phyloP scores from a whole-genome alignment of 306 rosid species.

The Abrus precatorius region DNA sequence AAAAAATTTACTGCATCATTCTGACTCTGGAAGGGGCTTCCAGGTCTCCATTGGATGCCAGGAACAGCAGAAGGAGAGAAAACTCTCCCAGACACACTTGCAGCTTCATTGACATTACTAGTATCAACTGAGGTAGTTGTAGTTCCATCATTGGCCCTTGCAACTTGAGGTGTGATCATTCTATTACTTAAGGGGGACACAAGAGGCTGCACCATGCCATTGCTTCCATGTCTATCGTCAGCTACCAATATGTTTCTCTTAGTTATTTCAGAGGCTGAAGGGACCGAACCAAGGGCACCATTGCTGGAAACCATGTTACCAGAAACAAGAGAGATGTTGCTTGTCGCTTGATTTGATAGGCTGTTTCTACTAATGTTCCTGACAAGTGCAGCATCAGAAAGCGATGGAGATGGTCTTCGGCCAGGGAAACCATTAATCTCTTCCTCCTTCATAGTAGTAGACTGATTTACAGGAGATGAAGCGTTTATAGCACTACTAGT shows the following conservation, averaged over 20 bases:
- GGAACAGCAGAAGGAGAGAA: constrained; percentile 77
- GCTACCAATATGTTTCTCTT: constrained; percentile 77
- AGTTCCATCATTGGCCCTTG: constrained; percentile 70
- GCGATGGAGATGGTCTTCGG: constrained; percentile 74
- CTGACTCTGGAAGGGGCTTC: constrained; percentile 76
- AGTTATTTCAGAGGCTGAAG: constrained; percentile 68
- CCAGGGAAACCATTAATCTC: constrained; percentile 72
- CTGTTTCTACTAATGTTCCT: constrained; percentile 73
- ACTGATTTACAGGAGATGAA: constrained; percentile 62
- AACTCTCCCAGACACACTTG: constrained; percentile 72
- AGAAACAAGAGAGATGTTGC: constrained; percentile 63
- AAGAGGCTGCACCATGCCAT: constrained; percentile 69
- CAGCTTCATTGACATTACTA: constrained; percentile 61
- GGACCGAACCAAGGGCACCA: constrained; percentile 65
- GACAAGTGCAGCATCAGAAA: constrained; percentile 68
- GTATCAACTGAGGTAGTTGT: constrained; percentile 61
- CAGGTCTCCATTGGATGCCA: constrained; percentile 90
- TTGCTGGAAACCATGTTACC: constrained; percentile 64
- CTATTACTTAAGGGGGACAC: constrained; percentile 71
- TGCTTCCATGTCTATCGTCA: constrained; percentile 76
- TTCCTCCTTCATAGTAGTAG: constrained; percentile 72
- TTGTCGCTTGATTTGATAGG: constrained; percentile 64
- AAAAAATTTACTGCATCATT: constrained; percentile 63
- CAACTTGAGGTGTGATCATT: constrained; percentile 67
- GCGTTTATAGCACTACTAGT: constrained; percentile 54